Evolutionary conservation across 1,284 basidiomycete genomes (phyloP).

Genomic region (Coniophora puteana): DNA sequence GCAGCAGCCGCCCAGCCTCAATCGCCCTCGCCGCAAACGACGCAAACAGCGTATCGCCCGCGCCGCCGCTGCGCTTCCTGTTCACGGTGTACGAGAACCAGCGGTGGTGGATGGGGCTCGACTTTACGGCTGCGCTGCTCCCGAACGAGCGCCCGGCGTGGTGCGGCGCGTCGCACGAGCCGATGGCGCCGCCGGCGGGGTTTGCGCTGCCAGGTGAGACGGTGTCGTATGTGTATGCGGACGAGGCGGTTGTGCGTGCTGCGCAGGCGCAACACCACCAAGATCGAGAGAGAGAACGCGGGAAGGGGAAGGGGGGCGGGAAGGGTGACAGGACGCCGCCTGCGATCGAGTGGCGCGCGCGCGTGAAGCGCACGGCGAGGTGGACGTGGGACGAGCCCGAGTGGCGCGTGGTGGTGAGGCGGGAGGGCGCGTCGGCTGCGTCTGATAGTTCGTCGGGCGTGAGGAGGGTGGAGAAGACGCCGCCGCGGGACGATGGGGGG

Average conservation of each 20-base stretch:
- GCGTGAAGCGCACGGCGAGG: conserved; percentile 66
- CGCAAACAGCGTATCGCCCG: conserved; percentile 17
- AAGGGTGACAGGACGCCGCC: too few relatives aligned
- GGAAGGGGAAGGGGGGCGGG: conserved; percentile 34
- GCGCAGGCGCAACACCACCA: too few relatives aligned
- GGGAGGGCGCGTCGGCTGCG: too few relatives aligned
- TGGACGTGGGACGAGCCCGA: conserved; percentile 90
- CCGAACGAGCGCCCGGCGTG: conserved; percentile 90
- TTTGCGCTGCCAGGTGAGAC: conserved; percentile 56
- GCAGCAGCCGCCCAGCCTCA: too few relatives aligned
- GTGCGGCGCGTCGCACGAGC: conserved; percentile 60
- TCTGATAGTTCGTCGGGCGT: conserved; percentile 27
- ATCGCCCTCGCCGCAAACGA: conserved; percentile 7
- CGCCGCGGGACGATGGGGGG: conserved; percentile 53
- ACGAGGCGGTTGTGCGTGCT: conserved; percentile 43
- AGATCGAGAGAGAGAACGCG: conserved; percentile 6
- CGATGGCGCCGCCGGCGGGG: conserved; percentile 61
- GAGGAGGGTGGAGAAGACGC: conserved; percentile 54
- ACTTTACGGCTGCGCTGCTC: conserved; percentile 92
- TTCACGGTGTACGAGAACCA: conserved; percentile 94
- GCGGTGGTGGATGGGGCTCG: conserved; percentile 88
- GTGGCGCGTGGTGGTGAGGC: conserved; percentile 73
- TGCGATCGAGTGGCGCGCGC: conserved; percentile 35
- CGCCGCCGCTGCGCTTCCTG: conserved; percentile 61
- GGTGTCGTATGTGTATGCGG: conserved; percentile 28